Conservation (phyloP, 805 yeast genomes). For the Kuraishia piskuri region DNA sequence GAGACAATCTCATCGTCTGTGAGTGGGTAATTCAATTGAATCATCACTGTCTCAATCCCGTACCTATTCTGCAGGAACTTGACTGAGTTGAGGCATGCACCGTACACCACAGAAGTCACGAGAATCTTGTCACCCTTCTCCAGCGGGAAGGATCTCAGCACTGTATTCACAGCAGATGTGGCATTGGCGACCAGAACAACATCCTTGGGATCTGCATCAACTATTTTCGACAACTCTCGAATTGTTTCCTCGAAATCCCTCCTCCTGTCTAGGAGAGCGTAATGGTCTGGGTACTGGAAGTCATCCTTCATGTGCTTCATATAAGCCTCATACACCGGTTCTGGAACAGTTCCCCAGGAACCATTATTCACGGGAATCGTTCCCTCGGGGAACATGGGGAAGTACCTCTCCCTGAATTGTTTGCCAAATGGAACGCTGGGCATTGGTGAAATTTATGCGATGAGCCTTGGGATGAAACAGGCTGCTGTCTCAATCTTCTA, state of each 20-base stretch:
- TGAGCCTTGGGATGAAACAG: no score
- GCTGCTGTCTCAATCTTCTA: no score
- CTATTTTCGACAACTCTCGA: conserved; percentile 28
- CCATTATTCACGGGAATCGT: conserved; percentile 53
- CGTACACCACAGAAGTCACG: conserved; percentile 40
- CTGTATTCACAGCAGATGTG: conserved; percentile 48
- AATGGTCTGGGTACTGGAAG: conserved; percentile 39
- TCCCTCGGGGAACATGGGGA: conserved; percentile 29
- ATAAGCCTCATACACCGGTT: conserved; percentile 32
- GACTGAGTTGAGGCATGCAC: conserved; percentile 45
- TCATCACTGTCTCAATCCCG: conserved; percentile 26
- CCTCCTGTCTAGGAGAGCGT: conserved; percentile 20
- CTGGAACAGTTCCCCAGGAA: conserved; percentile 51
- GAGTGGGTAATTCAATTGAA: conserved; percentile 35
- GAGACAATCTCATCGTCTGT: conserved; percentile 30
- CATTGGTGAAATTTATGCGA: neutral
- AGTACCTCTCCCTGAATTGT: conserved; percentile 37
- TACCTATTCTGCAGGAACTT: conserved; percentile 26
- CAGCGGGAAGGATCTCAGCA: conserved; percentile 46
- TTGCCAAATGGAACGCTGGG: conserved; percentile 34
- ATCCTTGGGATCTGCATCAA: conserved; percentile 37
- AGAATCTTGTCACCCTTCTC: conserved; percentile 42
- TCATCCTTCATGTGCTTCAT: conserved; percentile 19
- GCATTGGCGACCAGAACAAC: conserved; percentile 53
- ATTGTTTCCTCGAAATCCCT: conserved; percentile 26